Conservation (phyloP, 78 protist genomes). For the Creolimax fragrantissima region DNA sequence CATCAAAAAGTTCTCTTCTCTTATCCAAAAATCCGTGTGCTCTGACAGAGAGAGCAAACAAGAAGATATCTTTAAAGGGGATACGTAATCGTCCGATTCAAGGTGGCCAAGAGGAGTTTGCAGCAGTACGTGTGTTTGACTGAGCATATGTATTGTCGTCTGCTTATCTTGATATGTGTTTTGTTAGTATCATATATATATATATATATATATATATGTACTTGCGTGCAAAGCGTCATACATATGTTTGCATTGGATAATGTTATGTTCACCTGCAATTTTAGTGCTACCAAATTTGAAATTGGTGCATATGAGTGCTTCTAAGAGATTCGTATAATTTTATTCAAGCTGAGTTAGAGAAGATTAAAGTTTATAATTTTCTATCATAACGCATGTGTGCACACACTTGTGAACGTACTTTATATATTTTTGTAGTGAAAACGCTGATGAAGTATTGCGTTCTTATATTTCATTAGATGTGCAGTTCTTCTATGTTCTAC, state of each 20-base stretch:
- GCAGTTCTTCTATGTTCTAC: too few relatives aligned
- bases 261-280: background rate
- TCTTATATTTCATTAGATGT: background rate
- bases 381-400: background rate
- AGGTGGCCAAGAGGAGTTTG: too few relatives aligned
- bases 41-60: too few relatives aligned
- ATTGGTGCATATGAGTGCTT: background rate
- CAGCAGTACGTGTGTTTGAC: background rate
- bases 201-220: background rate
- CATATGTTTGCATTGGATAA: background rate
- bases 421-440: too few relatives aligned
- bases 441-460: background rate
- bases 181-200: background rate
- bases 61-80: too few relatives aligned
- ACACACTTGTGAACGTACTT: too few relatives aligned
- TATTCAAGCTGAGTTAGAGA: background rate
- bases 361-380: background rate
- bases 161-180: background rate
- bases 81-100: too few relatives aligned
- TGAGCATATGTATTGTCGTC: background rate
- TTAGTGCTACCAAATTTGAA: background rate
- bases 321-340: background rate
- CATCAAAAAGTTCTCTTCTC: too few relatives aligned
- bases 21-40: too few relatives aligned
- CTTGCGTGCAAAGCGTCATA: background rate